A percentile compares a stretch with the other conserved stretches of the same genome.
phyloP scores from a whole-genome alignment of 306 rosid genomes.

The Cyclanthera cordifolia region DNA sequence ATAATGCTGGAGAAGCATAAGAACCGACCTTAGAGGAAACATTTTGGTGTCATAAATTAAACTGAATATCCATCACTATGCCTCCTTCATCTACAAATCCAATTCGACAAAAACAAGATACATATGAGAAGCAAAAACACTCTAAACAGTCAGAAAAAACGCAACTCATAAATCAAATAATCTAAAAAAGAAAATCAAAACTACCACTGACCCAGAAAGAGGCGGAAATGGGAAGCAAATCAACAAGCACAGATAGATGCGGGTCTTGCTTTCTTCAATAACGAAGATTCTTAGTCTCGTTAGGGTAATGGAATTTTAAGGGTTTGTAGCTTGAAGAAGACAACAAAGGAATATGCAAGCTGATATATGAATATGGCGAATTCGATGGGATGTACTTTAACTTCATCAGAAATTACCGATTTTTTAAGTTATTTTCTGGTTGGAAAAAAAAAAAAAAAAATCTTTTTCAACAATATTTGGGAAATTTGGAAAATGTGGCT shows the following conservation, averaged over 20 bases:
- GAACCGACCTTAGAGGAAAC: constrained; percentile 63
- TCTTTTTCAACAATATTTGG: no score
- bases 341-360: not conserved
- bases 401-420: no score
- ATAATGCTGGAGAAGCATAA: constrained; percentile 4
- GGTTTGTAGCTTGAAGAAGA: not conserved
- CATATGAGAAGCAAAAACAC: not conserved
- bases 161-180: not conserved
- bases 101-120: constrained; percentile 1
- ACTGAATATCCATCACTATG: constrained; percentile 19
- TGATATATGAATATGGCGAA: not conserved
- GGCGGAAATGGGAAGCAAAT: no score
- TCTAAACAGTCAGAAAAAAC: not conserved
- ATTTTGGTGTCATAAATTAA: constrained; percentile 34
- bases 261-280: not conserved
- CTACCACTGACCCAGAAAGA: not conserved
- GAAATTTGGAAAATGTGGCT: no score
- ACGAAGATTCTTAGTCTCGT: not conserved
- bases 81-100: constrained; percentile 11
- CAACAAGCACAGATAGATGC: not conserved
- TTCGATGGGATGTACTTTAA: not conserved
- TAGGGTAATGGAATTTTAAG: not conserved
- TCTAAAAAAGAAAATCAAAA: not conserved
- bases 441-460: no score
- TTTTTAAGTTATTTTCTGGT: no score